Conservation (phyloP, 805 yeast genomes). For the Ogataea paraovalis region DNA sequence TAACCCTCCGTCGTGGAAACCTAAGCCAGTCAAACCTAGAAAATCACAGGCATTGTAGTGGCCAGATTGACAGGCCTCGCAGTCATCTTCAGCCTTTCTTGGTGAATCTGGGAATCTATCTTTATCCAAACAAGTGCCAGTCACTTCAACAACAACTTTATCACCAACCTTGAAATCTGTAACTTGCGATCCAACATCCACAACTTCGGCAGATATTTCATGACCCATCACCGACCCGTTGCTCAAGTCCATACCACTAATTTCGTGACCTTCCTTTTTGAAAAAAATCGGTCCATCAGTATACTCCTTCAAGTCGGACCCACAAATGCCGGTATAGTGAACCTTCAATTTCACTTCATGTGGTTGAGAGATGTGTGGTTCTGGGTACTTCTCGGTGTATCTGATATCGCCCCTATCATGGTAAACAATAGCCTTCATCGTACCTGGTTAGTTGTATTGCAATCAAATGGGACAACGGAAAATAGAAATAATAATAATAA, state of each 20-base stretch:
- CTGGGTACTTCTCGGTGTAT: conserved; percentile 20
- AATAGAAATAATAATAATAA: no score
- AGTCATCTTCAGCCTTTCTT: conserved; percentile 20
- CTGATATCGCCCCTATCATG: conserved; percentile 21
- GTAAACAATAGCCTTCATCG: conserved; percentile 25
- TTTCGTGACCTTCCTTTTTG: conserved; percentile 28
- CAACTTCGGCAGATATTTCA: conserved; percentile 41
- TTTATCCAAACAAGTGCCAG: conserved; percentile 47
- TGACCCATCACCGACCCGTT: conserved; percentile 46
- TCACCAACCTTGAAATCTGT: conserved; percentile 42
- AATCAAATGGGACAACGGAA: no score
- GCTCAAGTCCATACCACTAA: conserved; percentile 39
- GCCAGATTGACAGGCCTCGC: conserved; percentile 49
- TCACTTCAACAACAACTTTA: conserved; percentile 42
- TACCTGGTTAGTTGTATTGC: neutral
- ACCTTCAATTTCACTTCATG: conserved; percentile 43
- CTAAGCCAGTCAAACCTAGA: conserved; percentile 50
- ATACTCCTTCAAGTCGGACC: conserved; percentile 50
- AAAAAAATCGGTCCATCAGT: conserved; percentile 49
- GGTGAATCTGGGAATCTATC: conserved; percentile 17
- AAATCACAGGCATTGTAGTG: conserved; percentile 49
- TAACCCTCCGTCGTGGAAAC: conserved; percentile 49
- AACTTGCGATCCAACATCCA: conserved; percentile 44
- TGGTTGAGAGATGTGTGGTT: conserved; percentile 33
- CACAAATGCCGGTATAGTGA: conserved; percentile 55